Percentiles rank a stretch among this genome's conserved stretches.
Evolutionary conservation across 805 yeast species (phyloP).

Genomic region (Brettanomyces sp.): DNA sequence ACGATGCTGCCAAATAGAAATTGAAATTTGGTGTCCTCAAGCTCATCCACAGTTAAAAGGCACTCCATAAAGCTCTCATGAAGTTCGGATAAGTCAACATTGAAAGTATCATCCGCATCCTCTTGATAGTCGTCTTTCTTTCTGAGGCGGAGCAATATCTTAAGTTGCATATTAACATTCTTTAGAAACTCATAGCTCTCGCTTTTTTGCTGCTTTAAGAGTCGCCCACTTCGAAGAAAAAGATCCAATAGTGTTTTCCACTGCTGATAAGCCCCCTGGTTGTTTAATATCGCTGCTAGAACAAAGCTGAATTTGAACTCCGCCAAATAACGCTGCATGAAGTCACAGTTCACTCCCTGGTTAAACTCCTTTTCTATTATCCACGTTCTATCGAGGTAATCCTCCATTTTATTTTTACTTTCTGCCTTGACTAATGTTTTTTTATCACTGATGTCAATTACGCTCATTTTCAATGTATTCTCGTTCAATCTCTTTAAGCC

Average conservation of each 20-base stretch:
- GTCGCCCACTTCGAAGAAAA: constrained; percentile 26
- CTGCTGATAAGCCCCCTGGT: constrained; percentile 53
- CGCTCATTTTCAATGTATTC: constrained; percentile 2
- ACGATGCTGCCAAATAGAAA: constrained; percentile 9
- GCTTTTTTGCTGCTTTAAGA: constrained; percentile 18
- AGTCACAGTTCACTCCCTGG: constrained; percentile 8
- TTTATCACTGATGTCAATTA: constrained; percentile 4
- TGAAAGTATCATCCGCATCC: constrained; percentile 3
- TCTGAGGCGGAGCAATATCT: not conserved
- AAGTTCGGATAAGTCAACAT: constrained; percentile 6
- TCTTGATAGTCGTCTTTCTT: constrained; percentile 3
- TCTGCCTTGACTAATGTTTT: not conserved
- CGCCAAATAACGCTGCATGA: constrained; percentile 19
- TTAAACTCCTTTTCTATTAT: constrained; percentile 28
- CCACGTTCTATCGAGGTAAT: constrained; percentile 55
- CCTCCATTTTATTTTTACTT: constrained; percentile 32
- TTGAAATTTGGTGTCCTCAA: constrained; percentile 5
- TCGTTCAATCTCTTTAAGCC: constrained; percentile 11
- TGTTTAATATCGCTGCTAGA: constrained; percentile 44
- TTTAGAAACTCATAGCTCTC: constrained; percentile 22
- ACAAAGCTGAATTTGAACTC: constrained; percentile 48
- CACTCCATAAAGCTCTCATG: constrained; percentile 6
- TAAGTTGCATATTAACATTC: not conserved
- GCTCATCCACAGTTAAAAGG: constrained; percentile 6
- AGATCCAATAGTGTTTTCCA: constrained; percentile 49